Evolutionary conservation across 2,329 filamentous ascomycete species (phyloP).

Genomic region (Thelonectria olida): DNA sequence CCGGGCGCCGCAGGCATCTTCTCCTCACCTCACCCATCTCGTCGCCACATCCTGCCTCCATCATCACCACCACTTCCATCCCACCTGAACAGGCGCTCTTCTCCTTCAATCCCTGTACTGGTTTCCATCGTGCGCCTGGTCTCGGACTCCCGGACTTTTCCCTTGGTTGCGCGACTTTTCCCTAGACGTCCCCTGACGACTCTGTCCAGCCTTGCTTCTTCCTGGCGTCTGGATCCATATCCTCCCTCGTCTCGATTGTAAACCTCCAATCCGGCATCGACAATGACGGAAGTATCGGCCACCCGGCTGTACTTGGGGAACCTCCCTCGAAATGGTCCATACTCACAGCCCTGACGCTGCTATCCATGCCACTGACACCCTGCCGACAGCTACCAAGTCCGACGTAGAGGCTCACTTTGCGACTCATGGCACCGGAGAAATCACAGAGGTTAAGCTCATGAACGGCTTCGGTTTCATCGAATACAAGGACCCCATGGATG

Average conservation of each 20-base stretch:
- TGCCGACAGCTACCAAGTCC: conserved; percentile 85
- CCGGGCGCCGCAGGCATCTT: conserved; percentile 26
- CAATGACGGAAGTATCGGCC: conserved; percentile 88
- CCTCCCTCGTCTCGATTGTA: conserved; percentile 21
- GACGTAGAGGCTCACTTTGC: conserved; percentile 97
- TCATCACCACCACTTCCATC: conserved; percentile 24
- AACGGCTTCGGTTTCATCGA: conserved; percentile 99
- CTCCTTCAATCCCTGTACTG: conserved; percentile 29
- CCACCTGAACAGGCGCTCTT: conserved; percentile 14
- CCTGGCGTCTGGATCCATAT: conserved; percentile 29
- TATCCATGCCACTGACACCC: conserved; percentile 55
- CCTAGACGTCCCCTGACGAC: conserved; percentile 22
- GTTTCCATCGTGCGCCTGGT: conserved; percentile 37
- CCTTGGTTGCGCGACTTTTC: conserved; percentile 10
- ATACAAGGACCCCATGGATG: conserved; percentile 98
- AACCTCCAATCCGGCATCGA: conserved; percentile 44
- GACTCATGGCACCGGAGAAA: conserved; percentile 95
- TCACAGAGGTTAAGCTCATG: conserved; percentile 99
- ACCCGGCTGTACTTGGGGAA: conserved; percentile 98
- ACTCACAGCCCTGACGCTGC: conserved; percentile 41
- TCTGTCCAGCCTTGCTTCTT: conserved; percentile 15
- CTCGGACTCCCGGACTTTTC: conserved; percentile 34
- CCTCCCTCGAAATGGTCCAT: conserved; percentile 90
- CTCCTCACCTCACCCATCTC: conserved; percentile 36
- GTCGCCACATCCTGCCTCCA: no score